A percentile compares a stretch with the other conserved stretches of the same genome.
phyloP scores from a whole-genome alignment of 1,284 basidiomycete species.

The Melampsora occidentalis region DNA sequence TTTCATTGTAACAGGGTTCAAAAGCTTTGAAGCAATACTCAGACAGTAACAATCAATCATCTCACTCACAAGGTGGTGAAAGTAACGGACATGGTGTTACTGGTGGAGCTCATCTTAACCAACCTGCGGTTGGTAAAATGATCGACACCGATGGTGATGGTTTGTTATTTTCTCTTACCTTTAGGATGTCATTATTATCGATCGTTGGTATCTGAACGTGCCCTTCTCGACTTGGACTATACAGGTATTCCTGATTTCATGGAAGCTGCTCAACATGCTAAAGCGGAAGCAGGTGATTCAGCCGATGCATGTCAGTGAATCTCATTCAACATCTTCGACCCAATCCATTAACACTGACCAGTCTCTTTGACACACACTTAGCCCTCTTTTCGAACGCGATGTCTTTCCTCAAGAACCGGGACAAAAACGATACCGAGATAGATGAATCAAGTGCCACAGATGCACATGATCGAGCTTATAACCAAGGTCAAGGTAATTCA shows the following conservation, averaged over 20 bases:
- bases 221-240: background rate
- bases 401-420: slow-evolving; percentile 28
- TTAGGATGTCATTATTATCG: background rate
- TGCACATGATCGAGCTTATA: slow-evolving; percentile 39
- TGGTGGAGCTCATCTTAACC: slow-evolving; percentile 37
- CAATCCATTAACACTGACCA: background rate
- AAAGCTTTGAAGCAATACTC: slow-evolving; percentile 7
- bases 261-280: slow-evolving; percentile 33
- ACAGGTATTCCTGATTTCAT: slow-evolving; percentile 40
- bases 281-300: slow-evolving; percentile 18
- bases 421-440: slow-evolving; percentile 31
- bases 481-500: slow-evolving; percentile 30
- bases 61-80: background rate
- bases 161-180: background rate
- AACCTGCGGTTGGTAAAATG: slow-evolving; percentile 24
- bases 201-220: background rate
- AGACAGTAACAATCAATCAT: background rate
- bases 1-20: background rate
- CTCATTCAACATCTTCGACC: background rate
- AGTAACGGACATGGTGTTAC: slow-evolving; percentile 23
- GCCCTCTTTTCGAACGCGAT: slow-evolving; percentile 30
- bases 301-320: slow-evolving; percentile 33
- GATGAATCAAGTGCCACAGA: slow-evolving; percentile 20
- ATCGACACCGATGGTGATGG: slow-evolving; percentile 41
- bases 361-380: background rate